A percentile compares a stretch with the other conserved stretches of the same genome.
Evolutionary conservation across 1,284 basidiomycete species (phyloP).

Genomic region (Cryptococcus wingfieldii): DNA sequence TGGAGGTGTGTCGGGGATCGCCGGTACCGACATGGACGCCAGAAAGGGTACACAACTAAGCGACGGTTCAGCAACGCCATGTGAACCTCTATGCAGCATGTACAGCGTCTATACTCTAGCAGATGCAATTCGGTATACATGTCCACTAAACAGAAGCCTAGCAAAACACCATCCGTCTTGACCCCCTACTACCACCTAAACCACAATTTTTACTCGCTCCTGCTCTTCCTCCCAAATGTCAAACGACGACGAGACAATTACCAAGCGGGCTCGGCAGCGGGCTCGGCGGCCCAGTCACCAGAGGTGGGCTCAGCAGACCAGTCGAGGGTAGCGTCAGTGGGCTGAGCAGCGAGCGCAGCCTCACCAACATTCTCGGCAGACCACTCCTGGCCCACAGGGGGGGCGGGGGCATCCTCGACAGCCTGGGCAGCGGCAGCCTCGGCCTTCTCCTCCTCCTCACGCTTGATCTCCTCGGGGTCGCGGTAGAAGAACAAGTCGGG

Average conservation of each 20-base stretch:
- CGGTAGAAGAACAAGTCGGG: constrained; percentile 99
- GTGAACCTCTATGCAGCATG: no score
- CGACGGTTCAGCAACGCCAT: no score
- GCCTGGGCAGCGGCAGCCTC: constrained; percentile 65
- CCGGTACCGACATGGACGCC: no score
- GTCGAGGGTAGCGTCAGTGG: constrained; percentile 71
- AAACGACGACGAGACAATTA: neutral
- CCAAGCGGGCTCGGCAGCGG: constrained; percentile 15
- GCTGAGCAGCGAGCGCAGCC: constrained; percentile 72
- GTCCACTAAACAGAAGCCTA: no score
- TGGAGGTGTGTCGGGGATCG: no score
- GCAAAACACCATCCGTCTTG: no score
- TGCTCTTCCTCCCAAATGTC: no score
- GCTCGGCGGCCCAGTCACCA: constrained; percentile 32
- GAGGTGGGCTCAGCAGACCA: constrained; percentile 38
- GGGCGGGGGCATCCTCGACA: constrained; percentile 53
- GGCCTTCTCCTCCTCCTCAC: constrained; percentile 88
- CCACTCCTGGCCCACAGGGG: constrained; percentile 63
- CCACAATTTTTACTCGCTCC: no score
- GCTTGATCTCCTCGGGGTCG: constrained; percentile 98
- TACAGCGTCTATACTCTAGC: no score
- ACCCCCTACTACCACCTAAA: no score
- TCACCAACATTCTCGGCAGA: constrained; percentile 66
- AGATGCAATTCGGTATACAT: no score
- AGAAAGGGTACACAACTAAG: no score